Conservation (phyloP, 805 yeast genomes). For the Pichia gijzeniarum region DNA sequence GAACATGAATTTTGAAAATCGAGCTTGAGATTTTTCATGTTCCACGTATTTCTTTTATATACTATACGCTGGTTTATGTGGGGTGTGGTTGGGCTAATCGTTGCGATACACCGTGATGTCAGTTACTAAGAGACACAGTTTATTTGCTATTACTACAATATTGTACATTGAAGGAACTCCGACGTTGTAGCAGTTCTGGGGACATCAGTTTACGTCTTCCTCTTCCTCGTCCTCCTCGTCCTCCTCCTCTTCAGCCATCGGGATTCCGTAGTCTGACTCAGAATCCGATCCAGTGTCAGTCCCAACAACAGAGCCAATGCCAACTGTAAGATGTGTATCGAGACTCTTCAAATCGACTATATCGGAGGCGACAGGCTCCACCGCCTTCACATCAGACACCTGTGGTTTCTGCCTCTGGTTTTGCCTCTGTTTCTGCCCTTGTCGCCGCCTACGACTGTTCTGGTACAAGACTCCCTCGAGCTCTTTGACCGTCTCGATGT, state of each 20-base stretch:
- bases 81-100: too few species aligned
- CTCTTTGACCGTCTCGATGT: conserved; percentile 12
- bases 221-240: conserved; percentile 7
- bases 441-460: neutral
- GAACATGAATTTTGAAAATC: too few species aligned
- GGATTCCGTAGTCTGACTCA: conserved; percentile 11
- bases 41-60: too few species aligned
- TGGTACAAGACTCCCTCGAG: conserved; percentile 12
- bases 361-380: conserved; percentile 2
- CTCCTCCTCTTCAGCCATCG: conserved; percentile 14
- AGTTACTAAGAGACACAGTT: too few species aligned
- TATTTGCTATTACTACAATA: too few species aligned
- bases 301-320: too few species aligned
- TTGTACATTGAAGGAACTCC: too few species aligned
- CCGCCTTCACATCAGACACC: conserved; percentile 7
- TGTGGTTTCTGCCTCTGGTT: conserved; percentile 7
- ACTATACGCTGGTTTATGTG: too few species aligned
- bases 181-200: too few species aligned
- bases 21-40: too few species aligned
- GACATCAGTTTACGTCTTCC: neutral
- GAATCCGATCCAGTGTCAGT: too few species aligned
- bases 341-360: conserved; percentile 7
- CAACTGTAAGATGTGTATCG: neutral
- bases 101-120: too few species aligned
- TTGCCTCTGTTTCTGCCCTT: neutral